A percentile compares a stretch with the other conserved stretches of the same genome.
Conservation (phyloP, 192 early-diverging fungal species). For the Dimargaris cristalligena region DNA sequence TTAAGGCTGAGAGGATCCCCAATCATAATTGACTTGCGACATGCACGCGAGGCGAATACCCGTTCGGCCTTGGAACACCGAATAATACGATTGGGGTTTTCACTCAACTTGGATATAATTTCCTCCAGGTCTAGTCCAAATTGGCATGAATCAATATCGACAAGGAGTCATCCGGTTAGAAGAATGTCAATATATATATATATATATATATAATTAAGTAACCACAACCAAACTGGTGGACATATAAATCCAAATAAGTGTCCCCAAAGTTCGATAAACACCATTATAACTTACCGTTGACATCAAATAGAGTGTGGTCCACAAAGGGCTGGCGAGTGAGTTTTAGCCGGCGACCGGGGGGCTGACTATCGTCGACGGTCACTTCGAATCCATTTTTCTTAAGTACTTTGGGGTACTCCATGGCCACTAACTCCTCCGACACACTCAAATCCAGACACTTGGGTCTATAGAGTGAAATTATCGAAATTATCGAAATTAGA, state of each 20-base stretch:
- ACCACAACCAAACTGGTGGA: too few relatives aligned
- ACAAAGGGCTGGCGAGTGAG: constrained; percentile 59
- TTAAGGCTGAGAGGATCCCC: constrained; percentile 51
- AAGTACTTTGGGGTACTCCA: constrained; percentile 52
- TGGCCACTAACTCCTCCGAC: constrained; percentile 59
- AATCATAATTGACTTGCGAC: constrained; percentile 83
- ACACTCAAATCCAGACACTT: constrained; percentile 48
- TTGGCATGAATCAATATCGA: too few relatives aligned
- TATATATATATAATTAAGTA: too few relatives aligned
- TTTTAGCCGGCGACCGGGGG: constrained; percentile 41
- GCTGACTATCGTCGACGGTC: constrained; percentile 33
- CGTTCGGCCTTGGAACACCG: constrained; percentile 46
- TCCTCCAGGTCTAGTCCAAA: constrained; percentile 26
- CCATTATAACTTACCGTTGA: constrained; percentile 38
- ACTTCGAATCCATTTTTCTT: constrained; percentile 72
- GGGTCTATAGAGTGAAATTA: too few relatives aligned
- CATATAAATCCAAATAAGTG: too few relatives aligned
- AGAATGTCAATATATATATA: too few relatives aligned
- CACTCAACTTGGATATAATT: constrained; percentile 20
- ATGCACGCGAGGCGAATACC: constrained; percentile 83
- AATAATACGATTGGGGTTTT: constrained; percentile 34
- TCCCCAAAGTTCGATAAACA: too few relatives aligned
- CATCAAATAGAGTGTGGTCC: constrained; percentile 54
- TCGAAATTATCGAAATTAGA: too few relatives aligned
- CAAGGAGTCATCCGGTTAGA: too few relatives aligned